phyloP scores from a whole-genome alignment of 2,329 filamentous ascomycete genomes.

The Epichloe amarillans region DNA sequence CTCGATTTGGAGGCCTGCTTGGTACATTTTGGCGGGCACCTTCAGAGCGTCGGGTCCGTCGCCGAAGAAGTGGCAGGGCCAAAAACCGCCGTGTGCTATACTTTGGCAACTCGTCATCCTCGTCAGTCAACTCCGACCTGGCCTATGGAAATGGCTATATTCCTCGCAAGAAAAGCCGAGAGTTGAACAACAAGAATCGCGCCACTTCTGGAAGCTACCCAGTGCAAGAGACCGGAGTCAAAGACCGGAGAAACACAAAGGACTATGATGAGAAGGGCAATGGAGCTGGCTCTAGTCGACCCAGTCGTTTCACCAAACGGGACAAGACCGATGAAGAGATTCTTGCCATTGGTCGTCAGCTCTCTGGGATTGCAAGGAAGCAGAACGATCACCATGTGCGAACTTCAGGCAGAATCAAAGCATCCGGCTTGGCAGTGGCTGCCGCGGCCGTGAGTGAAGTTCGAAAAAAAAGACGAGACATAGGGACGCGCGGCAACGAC shows the following conservation, averaged over 20 bases:
- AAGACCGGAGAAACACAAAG: background rate
- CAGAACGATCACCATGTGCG: constrained; percentile 38
- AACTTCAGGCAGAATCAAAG: constrained; percentile 19
- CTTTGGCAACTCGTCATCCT: constrained; percentile 51
- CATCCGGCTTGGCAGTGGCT: constrained; percentile 20
- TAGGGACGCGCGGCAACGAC: constrained; percentile 23
- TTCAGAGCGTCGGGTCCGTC: constrained; percentile 37
- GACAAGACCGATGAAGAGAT: constrained; percentile 44
- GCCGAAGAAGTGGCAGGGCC: constrained; percentile 26
- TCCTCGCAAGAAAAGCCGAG: constrained; percentile 22
- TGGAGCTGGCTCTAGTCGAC: background rate
- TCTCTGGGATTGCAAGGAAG: constrained; percentile 37
- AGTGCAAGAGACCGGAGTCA: background rate
- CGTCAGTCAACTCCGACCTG: constrained; percentile 53
- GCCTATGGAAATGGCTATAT: constrained; percentile 52
- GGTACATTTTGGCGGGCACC: constrained; percentile 49
- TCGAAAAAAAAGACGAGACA: constrained; percentile 24
- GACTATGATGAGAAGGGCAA: constrained; percentile 1
- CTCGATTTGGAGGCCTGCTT: constrained; percentile 41
- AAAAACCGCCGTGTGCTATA: constrained; percentile 41
- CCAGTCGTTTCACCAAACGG: constrained; percentile 11
- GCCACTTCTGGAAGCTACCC: constrained; percentile 1
- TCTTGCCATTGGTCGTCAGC: constrained; percentile 38
- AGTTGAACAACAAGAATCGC: constrained; percentile 7
- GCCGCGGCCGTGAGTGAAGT: constrained; percentile 29